Percentiles rank a stretch among this genome's conserved stretches.
phyloP scores from a whole-genome alignment of 495 filamentous ascomycete genomes.

The Lentithecium fluviatile region DNA sequence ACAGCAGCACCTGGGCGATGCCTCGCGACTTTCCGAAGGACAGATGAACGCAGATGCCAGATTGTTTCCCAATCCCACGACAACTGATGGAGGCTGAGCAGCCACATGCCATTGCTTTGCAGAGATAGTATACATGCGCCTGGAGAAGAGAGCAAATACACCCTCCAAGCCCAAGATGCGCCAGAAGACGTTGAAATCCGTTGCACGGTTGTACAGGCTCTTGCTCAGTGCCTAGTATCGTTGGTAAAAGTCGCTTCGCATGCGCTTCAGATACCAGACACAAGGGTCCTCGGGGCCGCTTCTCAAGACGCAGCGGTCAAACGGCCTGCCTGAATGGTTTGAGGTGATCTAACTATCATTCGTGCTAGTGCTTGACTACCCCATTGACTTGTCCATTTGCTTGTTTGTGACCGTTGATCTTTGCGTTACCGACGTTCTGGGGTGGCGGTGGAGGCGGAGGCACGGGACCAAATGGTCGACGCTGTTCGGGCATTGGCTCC shows the following conservation, averaged over 20 bases:
- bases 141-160: not conserved
- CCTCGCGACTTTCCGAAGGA: too few species aligned
- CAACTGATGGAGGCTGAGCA: not conserved
- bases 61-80: too few species aligned
- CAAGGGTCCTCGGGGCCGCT: too few species aligned
- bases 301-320: not conserved
- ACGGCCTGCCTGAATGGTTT: not conserved
- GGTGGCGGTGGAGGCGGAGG: constrained; percentile 45
- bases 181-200: too few species aligned
- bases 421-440: constrained; percentile 33
- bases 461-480: constrained; percentile 42
- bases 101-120: not conserved
- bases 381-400: constrained; percentile 38
- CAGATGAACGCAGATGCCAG: too few species aligned
- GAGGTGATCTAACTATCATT: not conserved
- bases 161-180: not conserved
- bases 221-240: too few species aligned
- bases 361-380: constrained; percentile 28
- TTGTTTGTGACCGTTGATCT: constrained; percentile 34
- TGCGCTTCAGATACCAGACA: too few species aligned
- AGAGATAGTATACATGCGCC: not conserved
- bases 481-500: constrained; percentile 29
- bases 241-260: too few species aligned
- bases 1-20: too few species aligned
- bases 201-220: too few species aligned